phyloP scores from a whole-genome alignment of 1,284 basidiomycete genomes.

The Phylloboletellus chloephorus region DNA sequence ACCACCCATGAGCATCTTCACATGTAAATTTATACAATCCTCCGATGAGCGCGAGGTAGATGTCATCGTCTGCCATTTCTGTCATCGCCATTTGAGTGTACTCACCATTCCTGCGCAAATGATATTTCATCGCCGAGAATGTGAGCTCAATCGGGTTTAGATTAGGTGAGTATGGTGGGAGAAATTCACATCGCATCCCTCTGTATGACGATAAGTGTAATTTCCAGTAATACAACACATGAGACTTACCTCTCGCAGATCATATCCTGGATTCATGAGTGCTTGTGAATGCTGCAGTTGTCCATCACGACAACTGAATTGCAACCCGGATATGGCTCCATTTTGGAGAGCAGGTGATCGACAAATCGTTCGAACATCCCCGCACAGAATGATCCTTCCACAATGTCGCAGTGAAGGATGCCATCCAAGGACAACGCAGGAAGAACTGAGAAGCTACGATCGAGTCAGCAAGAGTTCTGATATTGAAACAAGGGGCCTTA shows the following conservation, averaged over 20 bases:
- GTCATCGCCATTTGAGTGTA: not conserved
- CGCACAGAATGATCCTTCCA: constrained; percentile 8
- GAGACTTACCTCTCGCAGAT: no score
- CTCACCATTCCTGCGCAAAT: not conserved
- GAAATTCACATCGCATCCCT: not conserved
- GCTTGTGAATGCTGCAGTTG: not conserved
- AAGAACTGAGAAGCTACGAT: constrained; percentile 7
- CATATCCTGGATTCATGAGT: not conserved
- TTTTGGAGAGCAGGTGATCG: no score
- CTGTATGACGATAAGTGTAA: not conserved
- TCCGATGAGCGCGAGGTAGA: not conserved
- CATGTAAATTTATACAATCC: not conserved
- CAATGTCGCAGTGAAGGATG: constrained; percentile 4
- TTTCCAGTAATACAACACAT: no score
- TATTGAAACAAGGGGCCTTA: not conserved
- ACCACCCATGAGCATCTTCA: constrained; percentile 2
- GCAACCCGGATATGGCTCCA: not conserved
- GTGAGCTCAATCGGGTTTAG: constrained; percentile 1
- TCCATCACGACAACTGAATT: constrained; percentile 1
- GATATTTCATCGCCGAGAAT: not conserved
- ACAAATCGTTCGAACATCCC: not conserved
- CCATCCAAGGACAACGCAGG: constrained; percentile 5
- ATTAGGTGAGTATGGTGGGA: not conserved
- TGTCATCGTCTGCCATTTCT: not conserved
- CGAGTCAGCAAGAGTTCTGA: not conserved